Percentiles rank a stretch among this genome's conserved stretches.
These are phyloP conservation scores for Nicotiana otophora DNA, from an alignment of 257 asterid genomes.

Conservation along the genomic window DNA sequence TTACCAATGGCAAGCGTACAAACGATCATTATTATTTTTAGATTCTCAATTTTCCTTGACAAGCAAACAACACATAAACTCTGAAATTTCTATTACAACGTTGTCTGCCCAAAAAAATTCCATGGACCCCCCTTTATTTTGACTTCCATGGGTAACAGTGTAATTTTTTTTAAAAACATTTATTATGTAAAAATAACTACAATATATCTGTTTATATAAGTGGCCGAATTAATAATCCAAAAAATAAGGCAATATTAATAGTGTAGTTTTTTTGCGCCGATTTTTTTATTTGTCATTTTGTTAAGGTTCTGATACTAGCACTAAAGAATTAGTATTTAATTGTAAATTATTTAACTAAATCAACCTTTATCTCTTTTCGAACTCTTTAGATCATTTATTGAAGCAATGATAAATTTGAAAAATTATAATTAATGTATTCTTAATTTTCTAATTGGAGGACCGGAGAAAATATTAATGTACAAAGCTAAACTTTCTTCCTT, in stretches of 20 bases:
- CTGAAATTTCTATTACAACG: slow-evolving; percentile 6
- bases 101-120: slow-evolving; percentile 6
- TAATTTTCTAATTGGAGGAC: too few relatives aligned
- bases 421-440: too few relatives aligned
- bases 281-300: too few relatives aligned
- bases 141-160: not conserved
- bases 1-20: not conserved
- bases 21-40: not conserved
- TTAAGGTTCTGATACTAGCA: too few relatives aligned
- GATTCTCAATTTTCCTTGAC: not conserved
- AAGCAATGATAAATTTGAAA: too few relatives aligned
- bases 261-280: too few relatives aligned
- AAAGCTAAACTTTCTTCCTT: too few relatives aligned
- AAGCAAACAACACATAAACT: not conserved
- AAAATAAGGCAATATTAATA: not conserved
- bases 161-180: not conserved
- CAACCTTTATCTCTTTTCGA: too few relatives aligned
- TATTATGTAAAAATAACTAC: not conserved
- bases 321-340: too few relatives aligned
- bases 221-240: not conserved
- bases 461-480: too few relatives aligned
- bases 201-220: not conserved
- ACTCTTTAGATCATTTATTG: too few relatives aligned
- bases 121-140: not conserved
- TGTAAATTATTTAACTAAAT: too few relatives aligned